phyloP scores from a whole-genome alignment of 768 basidiomycete genomes.

The Holtermannia corniformis region DNA sequence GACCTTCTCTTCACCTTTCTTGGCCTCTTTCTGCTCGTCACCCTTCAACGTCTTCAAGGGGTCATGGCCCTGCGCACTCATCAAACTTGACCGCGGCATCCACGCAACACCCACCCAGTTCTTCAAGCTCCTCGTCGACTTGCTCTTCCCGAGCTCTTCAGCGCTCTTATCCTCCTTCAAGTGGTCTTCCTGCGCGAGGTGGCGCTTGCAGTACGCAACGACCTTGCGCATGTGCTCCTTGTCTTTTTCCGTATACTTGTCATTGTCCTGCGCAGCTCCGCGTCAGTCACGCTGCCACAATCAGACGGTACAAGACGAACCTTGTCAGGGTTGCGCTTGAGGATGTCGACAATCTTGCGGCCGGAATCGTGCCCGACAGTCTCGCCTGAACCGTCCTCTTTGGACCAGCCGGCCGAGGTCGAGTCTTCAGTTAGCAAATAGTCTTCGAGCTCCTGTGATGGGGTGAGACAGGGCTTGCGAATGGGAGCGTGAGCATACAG shows the following conservation, averaged over 20 bases:
- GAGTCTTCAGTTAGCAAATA: slow-evolving; percentile 41
- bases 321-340: slow-evolving; percentile 42
- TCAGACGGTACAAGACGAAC: slow-evolving; percentile 5
- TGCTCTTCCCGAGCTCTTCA: slow-evolving; percentile 48
- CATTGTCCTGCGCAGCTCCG: slow-evolving; percentile 14
- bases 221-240: slow-evolving; percentile 42
- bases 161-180: slow-evolving; percentile 59
- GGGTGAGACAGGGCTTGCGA: background rate
- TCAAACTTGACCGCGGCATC: background rate
- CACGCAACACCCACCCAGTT: slow-evolving; percentile 34
- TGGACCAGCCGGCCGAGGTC: slow-evolving; percentile 32
- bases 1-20: slow-evolving; percentile 7
- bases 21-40: slow-evolving; percentile 10
- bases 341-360: slow-evolving; percentile 42
- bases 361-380: slow-evolving; percentile 40
- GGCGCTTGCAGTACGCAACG: slow-evolving; percentile 41
- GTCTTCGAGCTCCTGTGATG: slow-evolving; percentile 35
- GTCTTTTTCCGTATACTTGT: slow-evolving; percentile 42
- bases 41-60: slow-evolving; percentile 27
- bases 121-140: slow-evolving; percentile 37
- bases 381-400: slow-evolving; percentile 36
- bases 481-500: background rate
- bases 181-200: slow-evolving; percentile 44
- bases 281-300: background rate
- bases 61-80: slow-evolving; percentile 30